Base-by-base conservation (phyloP, 306 rosid genomes). In the Benincasa hispida region DNA sequence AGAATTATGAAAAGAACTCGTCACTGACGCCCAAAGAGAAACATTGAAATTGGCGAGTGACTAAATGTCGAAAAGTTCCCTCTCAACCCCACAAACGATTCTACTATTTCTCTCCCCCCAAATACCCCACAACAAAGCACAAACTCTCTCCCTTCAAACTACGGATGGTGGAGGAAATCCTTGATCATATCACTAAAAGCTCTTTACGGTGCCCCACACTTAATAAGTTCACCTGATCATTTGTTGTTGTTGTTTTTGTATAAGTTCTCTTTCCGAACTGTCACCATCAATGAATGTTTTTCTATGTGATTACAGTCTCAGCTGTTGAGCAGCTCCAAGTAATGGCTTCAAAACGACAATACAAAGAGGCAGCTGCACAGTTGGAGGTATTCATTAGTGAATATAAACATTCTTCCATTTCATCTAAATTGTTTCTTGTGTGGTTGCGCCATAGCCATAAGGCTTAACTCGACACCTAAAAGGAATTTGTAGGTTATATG, bases 311-410 rank as follows among this genome's bases (percentile, higher is more conserved):
- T 88, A 80, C 93, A 94, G 99, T 94, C 85, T 94, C 99, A 80
- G 99, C 99, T 79, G 99, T 94, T 81, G 99, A 94, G 86, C 99
- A 94, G 87, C 99, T 94, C 79, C 99, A 94, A 87, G 89, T 90
- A 47, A 89, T 94, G 99, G 96, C 99, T 88, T 94, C 99, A 22
- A 94, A 92, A 77, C 91, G 97, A 55, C 98, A 94, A 69, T 94
- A 94, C 84, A 94, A 90, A 79, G 97, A 92, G 86, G 96, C 96
- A 74, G 97, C 96, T 81, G 92, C 97, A n/a, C 99, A 94, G 81
- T 81, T 94, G 84, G 99, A 94, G 99, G 99, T 94, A 81, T 50
- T 76, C 28, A 47, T 24, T 70, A 47, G 25, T 25, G 24, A 47
- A 42, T 47, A 70, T 47, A 14, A 35, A 45, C 34, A 1, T 70